Percentiles rank a stretch among this genome's conserved stretches.
Evolutionary conservation across 2,329 filamentous ascomycete species (phyloP).

Genomic region (Geosmithia flava): DNA sequence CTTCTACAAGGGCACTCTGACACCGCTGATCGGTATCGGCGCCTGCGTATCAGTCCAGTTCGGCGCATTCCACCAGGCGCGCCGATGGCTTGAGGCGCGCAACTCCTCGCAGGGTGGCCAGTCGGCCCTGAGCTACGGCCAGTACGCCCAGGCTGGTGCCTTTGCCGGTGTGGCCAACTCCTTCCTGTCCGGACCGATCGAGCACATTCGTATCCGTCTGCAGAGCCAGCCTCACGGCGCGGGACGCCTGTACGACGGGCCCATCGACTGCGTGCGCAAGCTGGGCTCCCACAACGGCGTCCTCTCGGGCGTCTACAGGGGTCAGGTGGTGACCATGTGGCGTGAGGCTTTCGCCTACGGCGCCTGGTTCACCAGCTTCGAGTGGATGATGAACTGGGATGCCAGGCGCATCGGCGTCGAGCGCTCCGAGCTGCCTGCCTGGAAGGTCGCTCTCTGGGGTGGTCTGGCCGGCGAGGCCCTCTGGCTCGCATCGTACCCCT

Average conservation of each 20-base stretch:
- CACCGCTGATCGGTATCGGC: conserved; percentile 87
- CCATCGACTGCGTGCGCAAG: conserved; percentile 82
- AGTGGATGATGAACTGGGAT: conserved; percentile 91
- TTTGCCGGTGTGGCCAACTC: conserved; percentile 90
- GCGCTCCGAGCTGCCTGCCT: conserved; percentile 65
- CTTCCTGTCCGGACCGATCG: conserved; percentile 79
- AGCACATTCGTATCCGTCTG: conserved; percentile 90
- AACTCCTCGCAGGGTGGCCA: conserved; percentile 40
- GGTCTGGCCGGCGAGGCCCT: conserved; percentile 87
- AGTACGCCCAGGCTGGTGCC: conserved; percentile 85
- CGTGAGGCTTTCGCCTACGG: conserved; percentile 94
- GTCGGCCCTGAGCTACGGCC: conserved; percentile 57
- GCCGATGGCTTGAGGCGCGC: conserved; percentile 68
- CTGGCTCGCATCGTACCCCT: conserved; percentile 87
- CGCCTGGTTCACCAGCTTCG: conserved; percentile 87
- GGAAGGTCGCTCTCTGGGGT: conserved; percentile 86
- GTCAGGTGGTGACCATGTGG: conserved; percentile 70
- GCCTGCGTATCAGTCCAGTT: conserved; percentile 98
- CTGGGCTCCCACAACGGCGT: conserved; percentile 50
- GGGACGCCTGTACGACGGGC: conserved; percentile 65
- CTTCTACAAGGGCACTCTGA: conserved; percentile 98
- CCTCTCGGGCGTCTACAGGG: conserved; percentile 69
- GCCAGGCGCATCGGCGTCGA: conserved; percentile 63
- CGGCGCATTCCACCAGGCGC: conserved; percentile 87
- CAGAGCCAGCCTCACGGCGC: conserved; percentile 92